Evolutionary conservation across 1,284 basidiomycete species (phyloP), one percentile per base, ranked within the genome.

Genomic region (Ganoderma multipileum): DNA sequence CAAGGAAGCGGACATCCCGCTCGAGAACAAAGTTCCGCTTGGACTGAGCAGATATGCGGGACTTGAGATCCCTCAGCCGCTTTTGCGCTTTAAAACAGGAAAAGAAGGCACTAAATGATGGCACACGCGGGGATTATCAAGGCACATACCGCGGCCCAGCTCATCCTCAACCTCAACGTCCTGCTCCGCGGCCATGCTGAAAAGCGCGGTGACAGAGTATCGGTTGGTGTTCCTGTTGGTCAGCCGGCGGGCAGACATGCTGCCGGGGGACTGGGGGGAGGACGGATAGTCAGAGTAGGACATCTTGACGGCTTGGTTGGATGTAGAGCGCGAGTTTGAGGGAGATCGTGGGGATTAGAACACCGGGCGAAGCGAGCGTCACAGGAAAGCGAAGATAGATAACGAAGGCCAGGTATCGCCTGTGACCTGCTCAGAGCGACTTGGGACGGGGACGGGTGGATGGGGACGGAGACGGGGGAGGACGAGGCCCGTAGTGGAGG

Each of bases 21-120:
- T 99, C 97, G 38, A 99, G 88, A 36, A 99, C 96, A 79, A 99
- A 99, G 83, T 99, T 99, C 88, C 97, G 98, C 87, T 99, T 99
- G 65, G 95, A 97, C 83, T 99, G 98, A 0, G 95, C 92, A 28
- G 96, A 99, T 73, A 99, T 99, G 76, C 96, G 94, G n/a, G 92
- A 89, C 83, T 99, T 99, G 75, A 99, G 88, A 75, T 99, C 97
- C 41, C 98, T 87, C 58, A 99, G 84, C 59, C 96, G 93, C 82
- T 97, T 98, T 85, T 99, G 97, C 50, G 97, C 98, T 68, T 41
- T 42, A 61, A 28, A 36, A n/a, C 41, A 11, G 41, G 41, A 28
- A 39, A 39, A 42, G 42, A 61, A 61, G 38, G 30, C 28, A 18
- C 61, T 70, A 23, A 65, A 41, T 44, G n/a, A 44, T 20, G 11